Evolutionary conservation across 1,284 basidiomycete species (phyloP).

Genomic region (Taiwanofungus camphoratus): DNA sequence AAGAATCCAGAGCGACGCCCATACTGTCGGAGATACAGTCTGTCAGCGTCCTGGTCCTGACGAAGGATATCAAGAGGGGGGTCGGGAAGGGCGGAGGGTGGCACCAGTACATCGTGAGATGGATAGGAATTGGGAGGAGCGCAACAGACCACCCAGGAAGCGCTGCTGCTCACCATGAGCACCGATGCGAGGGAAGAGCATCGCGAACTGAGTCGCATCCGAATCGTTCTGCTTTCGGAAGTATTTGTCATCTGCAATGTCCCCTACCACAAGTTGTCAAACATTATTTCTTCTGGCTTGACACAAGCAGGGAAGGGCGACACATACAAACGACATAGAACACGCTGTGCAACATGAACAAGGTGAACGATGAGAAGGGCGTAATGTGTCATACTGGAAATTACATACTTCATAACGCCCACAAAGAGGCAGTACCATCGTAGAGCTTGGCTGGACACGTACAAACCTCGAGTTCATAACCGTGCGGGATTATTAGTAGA

Average conservation of each 20-base stretch:
- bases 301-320: background rate
- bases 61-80: too few relatives aligned
- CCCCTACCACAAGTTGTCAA: conserved; percentile 46
- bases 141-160: background rate
- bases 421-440: conserved; percentile 81
- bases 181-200: conserved; percentile 60
- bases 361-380: background rate
- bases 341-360: conserved; percentile 37
- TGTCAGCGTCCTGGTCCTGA: conserved; percentile 7
- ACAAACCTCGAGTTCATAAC: background rate
- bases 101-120: too few relatives aligned
- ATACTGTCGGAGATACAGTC: conserved; percentile 38
- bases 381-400: conserved; percentile 3
- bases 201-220: conserved; percentile 71
- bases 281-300: background rate
- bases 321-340: conserved; percentile 72
- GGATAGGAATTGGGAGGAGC: background rate
- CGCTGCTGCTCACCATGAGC: conserved; percentile 49
- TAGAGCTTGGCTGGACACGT: conserved; percentile 43
- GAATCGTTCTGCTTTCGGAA: conserved; percentile 83
- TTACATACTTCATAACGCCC: conserved; percentile 75
- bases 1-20: conserved; percentile 71
- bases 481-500: too few relatives aligned
- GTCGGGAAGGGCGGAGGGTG: too few relatives aligned
- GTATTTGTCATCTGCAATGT: conserved; percentile 79